A percentile compares a stretch with the other conserved stretches of the same genome.
Conservation (phyloP, 768 basidiomycete species). For the Psilocybe azurescens region DNA sequence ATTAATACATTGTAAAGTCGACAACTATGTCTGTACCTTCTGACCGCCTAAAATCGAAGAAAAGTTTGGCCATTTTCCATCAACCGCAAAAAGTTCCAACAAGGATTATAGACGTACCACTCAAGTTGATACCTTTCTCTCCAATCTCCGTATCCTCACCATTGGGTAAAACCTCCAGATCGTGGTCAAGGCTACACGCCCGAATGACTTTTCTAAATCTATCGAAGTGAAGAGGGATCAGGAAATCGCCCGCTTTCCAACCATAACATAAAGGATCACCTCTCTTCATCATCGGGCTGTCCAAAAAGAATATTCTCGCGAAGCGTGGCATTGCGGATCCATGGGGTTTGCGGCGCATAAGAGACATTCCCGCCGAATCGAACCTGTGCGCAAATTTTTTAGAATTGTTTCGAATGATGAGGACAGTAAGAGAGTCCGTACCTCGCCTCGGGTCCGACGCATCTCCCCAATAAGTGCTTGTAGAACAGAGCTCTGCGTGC, state of each 20-base stretch:
- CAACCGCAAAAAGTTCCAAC: not conserved
- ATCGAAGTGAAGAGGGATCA: not conserved
- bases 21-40: constrained; percentile 29
- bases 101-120: constrained; percentile 41
- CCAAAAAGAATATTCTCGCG: constrained; percentile 82
- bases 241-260: not conserved
- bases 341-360: constrained; percentile 66
- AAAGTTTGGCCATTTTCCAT: not conserved
- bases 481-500: constrained; percentile 54
- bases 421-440: not conserved
- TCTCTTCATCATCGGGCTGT: constrained; percentile 62
- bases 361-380: constrained; percentile 58
- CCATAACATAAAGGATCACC: constrained; percentile 31
- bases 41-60: constrained; percentile 35
- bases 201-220: constrained; percentile 63
- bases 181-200: constrained; percentile 73
- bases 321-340: constrained; percentile 73
- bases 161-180: constrained; percentile 73
- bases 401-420: not conserved
- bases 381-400: constrained; percentile 30
- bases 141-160: constrained; percentile 77
- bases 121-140: constrained; percentile 77
- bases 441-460: constrained; percentile 58
- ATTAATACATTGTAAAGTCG: not conserved
- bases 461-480: constrained; percentile 71